A percentile compares a stretch with the other conserved stretches of the same genome.
Conservation (phyloP, 371 early-diverging fungal species). For the Amoeboaphelidium protococcarum region DNA sequence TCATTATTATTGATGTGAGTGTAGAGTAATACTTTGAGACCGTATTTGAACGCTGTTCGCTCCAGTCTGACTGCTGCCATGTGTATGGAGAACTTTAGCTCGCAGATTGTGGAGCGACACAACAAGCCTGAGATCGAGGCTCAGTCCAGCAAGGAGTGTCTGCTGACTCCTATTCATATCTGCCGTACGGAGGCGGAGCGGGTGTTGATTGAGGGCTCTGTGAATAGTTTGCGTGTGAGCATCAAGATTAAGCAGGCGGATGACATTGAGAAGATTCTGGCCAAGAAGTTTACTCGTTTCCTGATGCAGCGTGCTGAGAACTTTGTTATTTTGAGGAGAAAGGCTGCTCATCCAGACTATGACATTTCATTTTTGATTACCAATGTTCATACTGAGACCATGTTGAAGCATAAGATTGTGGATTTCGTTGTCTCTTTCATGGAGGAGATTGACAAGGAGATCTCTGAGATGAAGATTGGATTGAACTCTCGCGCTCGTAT, state of each 20-base stretch:
- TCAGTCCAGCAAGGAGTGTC: constrained; percentile 52
- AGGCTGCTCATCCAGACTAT: constrained; percentile 76
- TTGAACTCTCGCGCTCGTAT: constrained; percentile 71
- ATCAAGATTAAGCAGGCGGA: constrained; percentile 94
- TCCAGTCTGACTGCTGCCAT: constrained; percentile 76
- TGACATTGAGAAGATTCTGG: constrained; percentile 78
- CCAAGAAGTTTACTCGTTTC: constrained; percentile 87
- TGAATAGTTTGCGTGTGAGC: constrained; percentile 77
- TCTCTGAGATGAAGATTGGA: constrained; percentile 87
- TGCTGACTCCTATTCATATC: constrained; percentile 66
- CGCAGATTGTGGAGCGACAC: constrained; percentile 88
- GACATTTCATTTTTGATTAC: constrained; percentile 85
- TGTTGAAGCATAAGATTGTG: constrained; percentile 90
- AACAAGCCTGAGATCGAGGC: constrained; percentile 93
- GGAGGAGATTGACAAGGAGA: constrained; percentile 96
- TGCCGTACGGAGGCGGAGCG: constrained; percentile 82
- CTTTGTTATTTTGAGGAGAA: constrained; percentile 77
- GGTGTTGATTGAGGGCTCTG: constrained; percentile 68
- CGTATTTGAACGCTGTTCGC: constrained; percentile 80
- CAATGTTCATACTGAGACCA: constrained; percentile 80
- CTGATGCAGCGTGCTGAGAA: constrained; percentile 85
- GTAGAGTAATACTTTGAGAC: constrained; percentile 86
- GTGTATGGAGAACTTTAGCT: constrained; percentile 86
- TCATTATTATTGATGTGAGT: no score
- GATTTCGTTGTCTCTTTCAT: constrained; percentile 93